Evolutionary conservation across 768 basidiomycete genomes (phyloP), one percentile per base, ranked within the genome.

Genomic region (Pleurotus pulmonarius): DNA sequence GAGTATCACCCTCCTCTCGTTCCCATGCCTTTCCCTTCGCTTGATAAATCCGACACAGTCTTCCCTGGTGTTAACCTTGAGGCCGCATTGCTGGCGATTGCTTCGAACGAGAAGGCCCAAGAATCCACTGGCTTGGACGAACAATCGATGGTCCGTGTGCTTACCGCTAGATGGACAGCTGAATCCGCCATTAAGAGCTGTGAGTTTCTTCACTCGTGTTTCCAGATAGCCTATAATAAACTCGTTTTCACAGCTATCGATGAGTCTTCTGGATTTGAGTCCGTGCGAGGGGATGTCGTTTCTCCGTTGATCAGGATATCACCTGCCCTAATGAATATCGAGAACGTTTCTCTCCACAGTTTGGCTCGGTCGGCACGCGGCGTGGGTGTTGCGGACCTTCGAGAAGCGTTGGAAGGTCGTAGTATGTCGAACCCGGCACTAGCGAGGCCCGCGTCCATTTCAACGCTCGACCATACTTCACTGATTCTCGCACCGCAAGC

Each of bases 331-430:
- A 96, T 94, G 91, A 87, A 90, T 61, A 90, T 91, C 52, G 90
- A 94, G 63, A 96, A 96, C 67, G 76, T 92, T 34, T 96, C 94
- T 5, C 76, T 93, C 56, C 90, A 91, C 66, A 93, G 91, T 64
- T 72, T 96, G 56, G 82, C 88, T 16, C 82, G 90, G 56, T 89
- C 90, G 3, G 83, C 83, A 2, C 81, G 88, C 57, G 87, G 88
- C 0, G 85, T 96, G 13, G 94, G 94, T 20, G 93, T 96, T 20
- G 86, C 83, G 1, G 93, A 95, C 66, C 77, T 97, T 29, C 80
- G 93, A 53, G 93, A 94, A 62, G 94, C 94, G 3, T 73, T 97
- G 3, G 91, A 93, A 73, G 92, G 92, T 18, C 83, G 91, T 40
- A 85, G 88, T 65, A 83, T 89, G 80, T 92, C 91, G 13, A 92